Evolutionary conservation across 2,329 filamentous ascomycete species (phyloP).

Genomic region (Davidsoniella eucalypti): DNA sequence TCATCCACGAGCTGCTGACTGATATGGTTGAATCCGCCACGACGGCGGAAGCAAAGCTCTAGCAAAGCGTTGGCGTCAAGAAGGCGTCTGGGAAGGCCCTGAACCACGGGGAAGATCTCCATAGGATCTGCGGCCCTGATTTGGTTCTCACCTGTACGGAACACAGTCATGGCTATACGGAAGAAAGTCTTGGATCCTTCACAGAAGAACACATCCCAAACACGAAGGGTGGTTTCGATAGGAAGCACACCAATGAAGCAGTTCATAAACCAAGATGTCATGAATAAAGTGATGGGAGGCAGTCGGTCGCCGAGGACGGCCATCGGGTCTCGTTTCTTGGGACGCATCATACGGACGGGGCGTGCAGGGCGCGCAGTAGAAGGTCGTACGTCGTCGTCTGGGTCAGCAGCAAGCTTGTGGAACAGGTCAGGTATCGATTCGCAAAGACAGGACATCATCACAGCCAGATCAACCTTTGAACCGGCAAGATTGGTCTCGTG

Average conservation of each 20-base stretch:
- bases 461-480: conserved; percentile 84
- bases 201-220: conserved; percentile 94
- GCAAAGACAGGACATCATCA: conserved; percentile 74
- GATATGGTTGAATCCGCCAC: conserved; percentile 65
- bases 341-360: conserved; percentile 14
- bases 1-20: conserved; percentile 70
- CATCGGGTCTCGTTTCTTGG: conserved; percentile 25
- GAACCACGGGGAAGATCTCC: conserved; percentile 91
- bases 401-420: conserved; percentile 70
- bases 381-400: conserved; percentile 34
- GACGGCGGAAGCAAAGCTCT: conserved; percentile 66
- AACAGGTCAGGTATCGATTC: conserved; percentile 72
- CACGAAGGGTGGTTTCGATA: conserved; percentile 76
- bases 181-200: conserved; percentile 90
- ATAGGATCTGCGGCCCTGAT: conserved; percentile 77
- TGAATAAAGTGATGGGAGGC: conserved; percentile 79
- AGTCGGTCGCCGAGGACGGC: conserved; percentile 37
- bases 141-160: conserved; percentile 71
- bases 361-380: conserved; percentile 16
- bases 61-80: conserved; percentile 69
- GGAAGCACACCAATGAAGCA: conserved; percentile 87
- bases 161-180: conserved; percentile 76
- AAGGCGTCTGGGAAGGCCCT: conserved; percentile 65
- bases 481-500: conserved; percentile 83
- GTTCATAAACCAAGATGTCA: conserved; percentile 97